A percentile compares a stretch with the other conserved stretches of the same genome.
These are phyloP conservation scores for Pisolithus microcarpus DNA, from an alignment of 768 basidiomycete genomes.

Conservation along the genomic window DNA sequence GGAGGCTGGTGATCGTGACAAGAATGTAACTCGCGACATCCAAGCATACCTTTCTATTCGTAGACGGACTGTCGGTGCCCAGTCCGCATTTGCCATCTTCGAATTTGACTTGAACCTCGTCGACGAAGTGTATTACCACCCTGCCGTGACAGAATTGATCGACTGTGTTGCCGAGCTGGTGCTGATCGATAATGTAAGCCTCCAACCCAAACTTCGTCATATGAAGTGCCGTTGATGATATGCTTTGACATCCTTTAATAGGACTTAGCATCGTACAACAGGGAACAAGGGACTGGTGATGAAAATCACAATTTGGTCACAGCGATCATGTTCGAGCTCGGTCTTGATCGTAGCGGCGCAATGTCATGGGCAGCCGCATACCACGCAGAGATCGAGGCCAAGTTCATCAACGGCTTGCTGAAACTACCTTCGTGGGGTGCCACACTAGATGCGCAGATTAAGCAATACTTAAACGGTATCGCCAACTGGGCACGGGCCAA, in stretches of 20 bases:
- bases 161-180: slow-evolving; percentile 14
- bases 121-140: slow-evolving; percentile 28
- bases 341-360: slow-evolving; percentile 20
- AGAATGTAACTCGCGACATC: slow-evolving; percentile 14
- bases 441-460: too few relatives aligned
- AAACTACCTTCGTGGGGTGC: too few relatives aligned
- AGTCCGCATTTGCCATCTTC: slow-evolving; percentile 23
- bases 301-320: slow-evolving; percentile 30
- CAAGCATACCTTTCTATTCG: slow-evolving; percentile 28
- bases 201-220: neutral
- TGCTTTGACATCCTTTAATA: slow-evolving; percentile 2
- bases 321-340: slow-evolving; percentile 25
- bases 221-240: neutral
- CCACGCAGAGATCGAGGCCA: slow-evolving; percentile 7
- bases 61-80: slow-evolving; percentile 24
- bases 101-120: slow-evolving; percentile 28
- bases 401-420: slow-evolving; percentile 17
- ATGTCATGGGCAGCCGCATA: slow-evolving; percentile 18
- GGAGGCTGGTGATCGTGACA: slow-evolving; percentile 3
- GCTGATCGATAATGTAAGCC: slow-evolving; percentile 17
- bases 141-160: slow-evolving; percentile 6
- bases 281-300: slow-evolving; percentile 28
- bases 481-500: slow-evolving; percentile 22
- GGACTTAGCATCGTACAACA: slow-evolving; percentile 33
- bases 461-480: slow-evolving; percentile 18